Base-by-base conservation (phyloP, 768 basidiomycete species). In the Mycena indigotica region DNA sequence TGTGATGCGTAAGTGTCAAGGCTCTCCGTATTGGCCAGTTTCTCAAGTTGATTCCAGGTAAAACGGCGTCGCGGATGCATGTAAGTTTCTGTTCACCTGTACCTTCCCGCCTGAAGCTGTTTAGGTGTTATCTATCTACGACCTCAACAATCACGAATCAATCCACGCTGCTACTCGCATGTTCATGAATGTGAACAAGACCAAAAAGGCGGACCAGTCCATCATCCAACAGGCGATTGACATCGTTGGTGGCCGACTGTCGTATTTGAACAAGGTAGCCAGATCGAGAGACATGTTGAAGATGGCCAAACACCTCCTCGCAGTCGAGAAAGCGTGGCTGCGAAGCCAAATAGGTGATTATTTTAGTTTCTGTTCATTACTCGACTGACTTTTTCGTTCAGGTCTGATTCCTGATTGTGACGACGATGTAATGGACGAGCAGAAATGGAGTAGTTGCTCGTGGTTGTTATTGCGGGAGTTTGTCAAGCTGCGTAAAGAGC, bases 401-500 rank as follows among this genome's bases (percentile, higher is more conserved):
- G 81, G 78, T 3, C 76, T 93, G 48, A 93, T 94, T 56, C 82
- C 83, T 6, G 91, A 91, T 67, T 87, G 84, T 66, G 91, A 93
- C 69, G 89, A 91, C 72, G 88, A 91, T 66, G 85, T 91, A 56
- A 91, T 91, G 92, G 93, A 94, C 70, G 93, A 93, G 85, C 88
- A 90, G 84, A 89, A 89, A 82, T 88, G 87, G 85, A 84, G 82
- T 63, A 85, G 85, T 39, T 91, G 91, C 66, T 88, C 90, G 17
- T 93, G 91, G 89, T 76, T 91, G 2, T 79, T 91, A 2, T 76
- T 92, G 2, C 81, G 78, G 35, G 86, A 89, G 70, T 88, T 92
- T 65, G 89, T 91, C 52, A 84, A 82, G 64, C 66, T 81, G 50
- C 75, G 84, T 50, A 69, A 78, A 51, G 78, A 84, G 50, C 79